phyloP scores from a whole-genome alignment of 176 grass and related monocot species.

The Melocanna baccifera region DNA sequence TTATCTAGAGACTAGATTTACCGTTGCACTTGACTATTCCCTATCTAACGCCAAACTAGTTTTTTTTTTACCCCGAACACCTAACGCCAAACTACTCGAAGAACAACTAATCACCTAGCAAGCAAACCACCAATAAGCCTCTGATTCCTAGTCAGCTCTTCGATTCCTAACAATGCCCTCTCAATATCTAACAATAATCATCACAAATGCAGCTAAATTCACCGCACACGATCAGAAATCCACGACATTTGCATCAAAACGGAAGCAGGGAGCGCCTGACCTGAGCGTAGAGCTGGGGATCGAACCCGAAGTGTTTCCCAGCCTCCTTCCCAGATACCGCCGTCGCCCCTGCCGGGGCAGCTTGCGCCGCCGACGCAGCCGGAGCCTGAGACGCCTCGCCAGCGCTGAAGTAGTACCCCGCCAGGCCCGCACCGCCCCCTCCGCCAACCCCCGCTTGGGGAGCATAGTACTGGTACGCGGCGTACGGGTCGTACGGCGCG shows the following conservation, averaged over 20 bases:
- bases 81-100: neutral
- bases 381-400: constrained; percentile 24
- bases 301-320: constrained; percentile 44
- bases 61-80: neutral
- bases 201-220: constrained; percentile 14
- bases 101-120: neutral
- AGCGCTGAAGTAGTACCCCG: constrained; percentile 33
- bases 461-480: constrained; percentile 29
- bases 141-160: neutral
- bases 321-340: neutral
- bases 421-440: neutral
- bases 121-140: neutral
- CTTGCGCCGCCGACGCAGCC: neutral
- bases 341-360: neutral
- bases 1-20: neutral
- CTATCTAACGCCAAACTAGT: neutral
- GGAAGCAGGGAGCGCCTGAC: constrained; percentile 13
- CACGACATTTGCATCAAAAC: neutral
- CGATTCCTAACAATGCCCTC: neutral
- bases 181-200: neutral
- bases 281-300: constrained; percentile 52
- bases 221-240: neutral
- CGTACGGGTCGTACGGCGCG: constrained; percentile 23
- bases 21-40: neutral
- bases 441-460: neutral